These are phyloP conservation scores for Neofusicoccum laricinum DNA, from an alignment of 2,329 filamentous ascomycete species.

Conservation along the genomic window DNA sequence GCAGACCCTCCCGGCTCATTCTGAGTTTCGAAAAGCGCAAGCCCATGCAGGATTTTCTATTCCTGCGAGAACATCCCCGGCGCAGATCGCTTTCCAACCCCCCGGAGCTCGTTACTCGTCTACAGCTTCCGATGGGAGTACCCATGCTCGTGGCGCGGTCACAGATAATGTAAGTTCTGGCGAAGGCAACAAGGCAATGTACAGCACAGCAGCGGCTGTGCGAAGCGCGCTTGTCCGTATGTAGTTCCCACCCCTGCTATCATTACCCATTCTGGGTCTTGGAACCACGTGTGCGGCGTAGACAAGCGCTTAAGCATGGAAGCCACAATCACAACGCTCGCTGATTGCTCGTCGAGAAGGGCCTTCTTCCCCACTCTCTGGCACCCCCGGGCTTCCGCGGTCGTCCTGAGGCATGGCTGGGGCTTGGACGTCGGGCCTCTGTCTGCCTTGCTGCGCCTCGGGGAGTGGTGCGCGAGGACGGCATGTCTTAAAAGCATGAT, in stretches of 20 bases:
- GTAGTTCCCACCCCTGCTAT: neutral
- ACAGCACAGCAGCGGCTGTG: neutral
- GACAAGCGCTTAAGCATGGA: slow-evolving; percentile 4
- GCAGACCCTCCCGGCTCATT: neutral
- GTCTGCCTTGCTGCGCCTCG: neutral
- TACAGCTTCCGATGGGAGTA: neutral
- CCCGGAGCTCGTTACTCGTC: neutral
- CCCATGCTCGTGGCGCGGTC: neutral
- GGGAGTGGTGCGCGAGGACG: neutral
- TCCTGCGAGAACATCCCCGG: neutral
- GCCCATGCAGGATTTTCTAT: neutral
- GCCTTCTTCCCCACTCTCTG: neutral
- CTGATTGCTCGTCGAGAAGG: neutral
- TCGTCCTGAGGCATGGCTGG: neutral
- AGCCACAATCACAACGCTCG: neutral
- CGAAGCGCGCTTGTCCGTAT: neutral
- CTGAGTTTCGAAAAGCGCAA: neutral
- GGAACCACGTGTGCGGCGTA: slow-evolving; percentile 7
- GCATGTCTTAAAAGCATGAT: neutral
- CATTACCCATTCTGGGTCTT: neutral
- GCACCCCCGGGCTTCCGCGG: neutral
- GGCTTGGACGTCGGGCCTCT: neutral
- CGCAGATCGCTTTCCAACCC: neutral
- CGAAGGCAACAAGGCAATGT: neutral
- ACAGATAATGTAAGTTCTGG: neutral